Percentiles rank a stretch among this genome's conserved stretches.
phyloP scores from a whole-genome alignment of 495 filamentous ascomycete species.

The Tuber indicum region DNA sequence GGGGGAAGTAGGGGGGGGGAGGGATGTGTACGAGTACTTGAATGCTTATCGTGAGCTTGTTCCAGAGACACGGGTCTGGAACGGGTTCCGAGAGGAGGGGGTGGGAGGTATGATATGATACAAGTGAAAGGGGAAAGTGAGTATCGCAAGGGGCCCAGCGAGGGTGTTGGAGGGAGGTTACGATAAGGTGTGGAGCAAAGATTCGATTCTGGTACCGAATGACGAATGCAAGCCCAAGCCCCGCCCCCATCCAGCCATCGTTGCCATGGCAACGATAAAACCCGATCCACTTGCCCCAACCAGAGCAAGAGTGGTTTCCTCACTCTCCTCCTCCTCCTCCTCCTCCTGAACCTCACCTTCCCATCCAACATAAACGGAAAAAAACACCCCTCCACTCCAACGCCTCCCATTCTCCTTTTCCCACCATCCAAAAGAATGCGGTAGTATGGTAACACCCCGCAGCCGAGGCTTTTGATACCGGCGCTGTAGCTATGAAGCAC shows the following conservation, averaged over 20 bases:
- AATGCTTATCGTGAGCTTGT: not conserved
- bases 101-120: not conserved
- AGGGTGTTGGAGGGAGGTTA: conserved; percentile 21
- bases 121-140: conserved; percentile 1
- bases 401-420: not conserved
- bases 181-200: conserved; percentile 30
- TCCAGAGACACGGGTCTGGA: conserved; percentile 1
- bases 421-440: not conserved
- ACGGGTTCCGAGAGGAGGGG: not conserved
- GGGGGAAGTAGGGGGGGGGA: not conserved
- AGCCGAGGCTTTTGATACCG: not conserved
- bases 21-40: not conserved
- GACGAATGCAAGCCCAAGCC: conserved; percentile 18
- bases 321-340: no score
- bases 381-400: not conserved
- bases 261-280: conserved; percentile 23
- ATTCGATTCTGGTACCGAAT: not conserved
- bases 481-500: not conserved
- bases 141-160: not conserved
- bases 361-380: not conserved
- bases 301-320: no score
- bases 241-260: not conserved
- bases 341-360: not conserved
- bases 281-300: not conserved
- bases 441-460: not conserved